Percentiles rank a stretch among this genome's conserved stretches.
phyloP scores from a whole-genome alignment of 768 basidiomycete species.

The Galerina sulciceps region DNA sequence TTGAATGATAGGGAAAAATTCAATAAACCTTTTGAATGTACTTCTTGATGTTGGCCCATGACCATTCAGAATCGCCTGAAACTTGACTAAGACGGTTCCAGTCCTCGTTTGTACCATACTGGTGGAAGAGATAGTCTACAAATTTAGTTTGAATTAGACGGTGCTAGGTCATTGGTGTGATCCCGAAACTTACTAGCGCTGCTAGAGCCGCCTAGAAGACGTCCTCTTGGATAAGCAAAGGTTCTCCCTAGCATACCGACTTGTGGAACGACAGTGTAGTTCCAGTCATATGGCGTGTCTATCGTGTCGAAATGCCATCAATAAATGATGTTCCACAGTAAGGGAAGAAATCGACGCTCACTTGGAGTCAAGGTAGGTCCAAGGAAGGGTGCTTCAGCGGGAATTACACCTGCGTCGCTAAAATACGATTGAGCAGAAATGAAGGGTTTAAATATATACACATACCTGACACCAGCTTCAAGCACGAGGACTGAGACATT shows the following conservation, averaged over 20 bases:
- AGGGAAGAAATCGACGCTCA: not conserved
- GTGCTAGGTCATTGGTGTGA: not conserved
- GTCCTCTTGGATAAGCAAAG: slow-evolving; percentile 35
- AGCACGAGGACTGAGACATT: slow-evolving; percentile 49
- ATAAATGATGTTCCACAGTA: not conserved
- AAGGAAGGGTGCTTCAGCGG: slow-evolving; percentile 20
- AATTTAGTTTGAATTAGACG: not conserved
- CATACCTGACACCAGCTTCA: slow-evolving; percentile 60
- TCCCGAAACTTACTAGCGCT: slow-evolving; percentile 27
- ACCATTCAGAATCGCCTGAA: slow-evolving; percentile 38
- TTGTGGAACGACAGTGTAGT: slow-evolving; percentile 35
- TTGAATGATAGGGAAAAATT: slow-evolving; percentile 9
- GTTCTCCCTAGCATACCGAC: slow-evolving; percentile 29
- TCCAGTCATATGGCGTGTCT: slow-evolving; percentile 35
- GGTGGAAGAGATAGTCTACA: slow-evolving; percentile 37
- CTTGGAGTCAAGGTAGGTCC: slow-evolving; percentile 24
- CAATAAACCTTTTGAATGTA: slow-evolving; percentile 32
- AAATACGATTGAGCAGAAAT: not conserved
- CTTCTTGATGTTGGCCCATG: slow-evolving; percentile 36
- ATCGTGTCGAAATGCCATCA: slow-evolving; percentile 37
- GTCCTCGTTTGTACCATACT: slow-evolving; percentile 36
- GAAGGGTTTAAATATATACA: not conserved
- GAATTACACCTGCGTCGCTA: slow-evolving; percentile 24
- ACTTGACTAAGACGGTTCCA: slow-evolving; percentile 34
- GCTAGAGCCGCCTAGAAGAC: slow-evolving; percentile 35